Conservation (phyloP, 495 filamentous ascomycete species). For the Aspergillus coremiiformis region DNA sequence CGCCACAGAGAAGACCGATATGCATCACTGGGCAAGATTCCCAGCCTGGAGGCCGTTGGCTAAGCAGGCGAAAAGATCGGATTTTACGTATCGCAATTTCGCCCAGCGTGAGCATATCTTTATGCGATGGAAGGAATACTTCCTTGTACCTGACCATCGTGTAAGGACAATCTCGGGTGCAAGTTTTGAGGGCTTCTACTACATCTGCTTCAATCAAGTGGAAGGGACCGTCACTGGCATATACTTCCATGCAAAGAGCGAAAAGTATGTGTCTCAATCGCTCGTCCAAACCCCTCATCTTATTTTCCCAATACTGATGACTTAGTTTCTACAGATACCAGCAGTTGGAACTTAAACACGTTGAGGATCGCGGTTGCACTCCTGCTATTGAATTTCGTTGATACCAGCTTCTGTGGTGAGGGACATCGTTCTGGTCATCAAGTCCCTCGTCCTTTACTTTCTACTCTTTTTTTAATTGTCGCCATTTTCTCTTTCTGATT, state of each 20-base stretch:
- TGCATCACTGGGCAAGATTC: slow-evolving; percentile 91
- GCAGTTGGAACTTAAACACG: slow-evolving; percentile 83
- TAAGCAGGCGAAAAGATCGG: slow-evolving; percentile 68
- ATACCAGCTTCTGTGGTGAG: slow-evolving; percentile 15
- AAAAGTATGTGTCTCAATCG: slow-evolving; percentile 58
- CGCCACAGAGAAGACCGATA: slow-evolving; percentile 83
- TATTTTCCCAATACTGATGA: slow-evolving; percentile 1
- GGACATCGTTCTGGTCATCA: background rate
- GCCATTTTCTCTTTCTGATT: background rate
- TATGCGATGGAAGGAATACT: slow-evolving; percentile 99
- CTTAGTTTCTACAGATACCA: slow-evolving; percentile 57
- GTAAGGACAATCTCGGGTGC: slow-evolving; percentile 85
- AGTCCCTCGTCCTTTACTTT: background rate
- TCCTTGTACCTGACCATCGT: slow-evolving; percentile 91
- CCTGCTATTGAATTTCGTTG: slow-evolving; percentile 91
- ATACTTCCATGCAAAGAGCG: slow-evolving; percentile 96
- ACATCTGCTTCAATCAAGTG: slow-evolving; percentile 96
- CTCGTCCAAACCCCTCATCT: background rate
- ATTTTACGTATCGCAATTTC: slow-evolving; percentile 61
- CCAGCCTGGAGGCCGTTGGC: slow-evolving; percentile 72
- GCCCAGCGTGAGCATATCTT: slow-evolving; percentile 84
- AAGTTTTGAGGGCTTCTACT: slow-evolving; percentile 98
- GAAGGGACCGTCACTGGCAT: slow-evolving; percentile 80
- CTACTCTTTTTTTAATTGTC: background rate
- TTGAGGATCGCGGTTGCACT: slow-evolving; percentile 76